These are phyloP conservation scores for Hysterangium stoloniferum DNA, from an alignment of 768 basidiomycete genomes.

Conservation along the genomic window DNA sequence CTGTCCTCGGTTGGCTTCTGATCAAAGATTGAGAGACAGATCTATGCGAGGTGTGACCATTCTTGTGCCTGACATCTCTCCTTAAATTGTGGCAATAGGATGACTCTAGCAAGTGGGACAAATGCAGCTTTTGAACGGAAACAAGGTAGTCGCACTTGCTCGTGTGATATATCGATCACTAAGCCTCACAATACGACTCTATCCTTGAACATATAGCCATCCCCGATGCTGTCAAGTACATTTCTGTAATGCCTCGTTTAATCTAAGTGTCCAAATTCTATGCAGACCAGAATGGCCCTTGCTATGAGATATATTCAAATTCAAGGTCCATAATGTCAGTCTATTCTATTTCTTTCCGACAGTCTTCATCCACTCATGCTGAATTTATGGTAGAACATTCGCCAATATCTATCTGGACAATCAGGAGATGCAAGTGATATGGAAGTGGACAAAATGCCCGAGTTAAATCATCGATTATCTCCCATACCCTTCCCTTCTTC, in stretches of 20 bases:
- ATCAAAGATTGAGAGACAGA: too few species aligned
- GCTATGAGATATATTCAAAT: slow-evolving; percentile 65
- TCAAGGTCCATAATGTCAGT: slow-evolving; percentile 57
- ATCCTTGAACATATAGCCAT: slow-evolving; percentile 55
- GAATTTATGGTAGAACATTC: slow-evolving; percentile 35
- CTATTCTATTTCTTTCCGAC: slow-evolving; percentile 10
- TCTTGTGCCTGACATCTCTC: background rate
- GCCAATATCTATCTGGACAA: slow-evolving; percentile 15
- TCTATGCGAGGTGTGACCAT: background rate
- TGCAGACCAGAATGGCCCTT: slow-evolving; percentile 60
- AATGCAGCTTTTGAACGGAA: slow-evolving; percentile 40
- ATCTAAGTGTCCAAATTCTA: slow-evolving; percentile 7
- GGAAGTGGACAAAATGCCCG: slow-evolving; percentile 18
- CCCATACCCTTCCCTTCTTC: slow-evolving; percentile 12
- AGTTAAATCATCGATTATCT: slow-evolving; percentile 7
- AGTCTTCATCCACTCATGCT: background rate
- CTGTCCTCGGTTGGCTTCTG: too few species aligned
- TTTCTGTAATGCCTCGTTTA: slow-evolving; percentile 12
- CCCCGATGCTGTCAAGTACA: slow-evolving; percentile 57
- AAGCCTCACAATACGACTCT: slow-evolving; percentile 45
- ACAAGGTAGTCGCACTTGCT: slow-evolving; percentile 32
- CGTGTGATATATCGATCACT: background rate
- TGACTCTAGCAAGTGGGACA: too few species aligned
- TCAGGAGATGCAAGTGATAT: slow-evolving; percentile 21
- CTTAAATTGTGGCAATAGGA: background rate